A percentile compares a stretch with the other conserved stretches of the same genome.
Evolutionary conservation across 805 yeast species (phyloP).

Genomic region (Starmerella floris): DNA sequence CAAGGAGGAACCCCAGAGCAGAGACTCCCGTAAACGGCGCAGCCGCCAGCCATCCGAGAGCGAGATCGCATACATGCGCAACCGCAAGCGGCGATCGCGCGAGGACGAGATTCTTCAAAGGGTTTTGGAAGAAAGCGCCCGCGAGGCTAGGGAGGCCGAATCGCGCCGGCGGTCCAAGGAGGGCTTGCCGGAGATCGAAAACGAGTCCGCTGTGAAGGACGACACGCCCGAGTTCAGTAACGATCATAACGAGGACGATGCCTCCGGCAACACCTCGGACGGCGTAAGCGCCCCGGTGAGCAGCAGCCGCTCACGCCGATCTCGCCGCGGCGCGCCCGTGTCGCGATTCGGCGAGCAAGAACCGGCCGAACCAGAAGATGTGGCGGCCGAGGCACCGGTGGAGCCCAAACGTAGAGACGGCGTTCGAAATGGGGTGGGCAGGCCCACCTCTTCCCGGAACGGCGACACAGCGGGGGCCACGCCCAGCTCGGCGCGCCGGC

Average conservation of each 20-base stretch:
- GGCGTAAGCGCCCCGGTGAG: background rate
- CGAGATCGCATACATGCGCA: conserved; percentile 2
- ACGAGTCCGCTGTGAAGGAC: conserved; percentile 24
- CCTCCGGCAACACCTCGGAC: background rate
- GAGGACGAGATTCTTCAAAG: conserved; percentile 31
- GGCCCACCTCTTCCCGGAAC: background rate
- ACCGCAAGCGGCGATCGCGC: conserved; percentile 25
- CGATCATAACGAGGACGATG: background rate
- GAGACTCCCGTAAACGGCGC: background rate
- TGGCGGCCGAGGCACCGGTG: background rate
- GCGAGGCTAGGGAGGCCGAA: conserved; percentile 24
- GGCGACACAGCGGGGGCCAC: background rate
- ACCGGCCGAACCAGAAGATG: background rate
- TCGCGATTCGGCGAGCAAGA: background rate
- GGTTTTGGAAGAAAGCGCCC: conserved; percentile 31
- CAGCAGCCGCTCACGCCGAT: background rate
- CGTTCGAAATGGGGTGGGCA: background rate
- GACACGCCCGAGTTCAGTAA: background rate
- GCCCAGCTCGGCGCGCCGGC: background rate
- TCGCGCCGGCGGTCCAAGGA: conserved; percentile 11
- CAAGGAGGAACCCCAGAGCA: background rate
- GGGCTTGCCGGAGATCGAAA: conserved; percentile 20
- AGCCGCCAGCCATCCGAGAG: background rate
- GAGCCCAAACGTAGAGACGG: background rate
- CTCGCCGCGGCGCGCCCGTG: background rate